These are phyloP conservation scores for Metschnikowia peoriensis DNA, from an alignment of 805 yeast genomes.

Conservation along the genomic window DNA sequence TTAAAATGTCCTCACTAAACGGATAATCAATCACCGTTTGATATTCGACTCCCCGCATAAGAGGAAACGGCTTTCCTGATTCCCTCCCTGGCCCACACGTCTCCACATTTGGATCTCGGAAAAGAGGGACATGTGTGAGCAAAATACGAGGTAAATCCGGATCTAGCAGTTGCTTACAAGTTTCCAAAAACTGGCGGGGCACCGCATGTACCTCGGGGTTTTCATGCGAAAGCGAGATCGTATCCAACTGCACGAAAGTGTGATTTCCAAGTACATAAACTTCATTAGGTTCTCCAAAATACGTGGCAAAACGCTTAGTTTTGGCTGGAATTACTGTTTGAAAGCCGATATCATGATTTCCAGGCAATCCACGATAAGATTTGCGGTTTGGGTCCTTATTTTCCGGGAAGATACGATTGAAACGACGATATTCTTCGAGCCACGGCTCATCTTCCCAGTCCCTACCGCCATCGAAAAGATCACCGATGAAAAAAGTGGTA, in stretches of 20 bases:
- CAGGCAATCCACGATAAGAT: conserved; percentile 55
- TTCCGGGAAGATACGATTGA: conserved; percentile 61
- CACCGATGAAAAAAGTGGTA: conserved; percentile 79
- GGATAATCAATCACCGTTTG: conserved; percentile 76
- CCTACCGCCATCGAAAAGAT: conserved; percentile 92
- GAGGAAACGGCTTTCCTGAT: conserved; percentile 59
- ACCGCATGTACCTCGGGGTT: conserved; percentile 45
- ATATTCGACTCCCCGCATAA: conserved; percentile 76
- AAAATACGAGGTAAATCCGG: conserved; percentile 58
- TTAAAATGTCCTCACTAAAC: conserved; percentile 57
- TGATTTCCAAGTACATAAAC: conserved; percentile 63
- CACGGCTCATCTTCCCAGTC: conserved; percentile 72
- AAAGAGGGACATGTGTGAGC: conserved; percentile 86
- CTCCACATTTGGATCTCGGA: conserved; percentile 59
- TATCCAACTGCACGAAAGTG: conserved; percentile 70
- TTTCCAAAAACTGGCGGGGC: conserved; percentile 53
- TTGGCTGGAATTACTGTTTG: conserved; percentile 65
- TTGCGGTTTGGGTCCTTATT: conserved; percentile 37
- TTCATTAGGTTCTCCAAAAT: conserved; percentile 71
- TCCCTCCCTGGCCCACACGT: conserved; percentile 80
- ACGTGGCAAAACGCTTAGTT: conserved; percentile 59
- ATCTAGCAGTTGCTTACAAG: conserved; percentile 23
- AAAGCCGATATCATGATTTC: conserved; percentile 96
- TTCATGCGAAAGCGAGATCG: conserved; percentile 72
- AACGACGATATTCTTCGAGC: conserved; percentile 69